Conservation (phyloP, 495 filamentous ascomycete genomes). For the Podospora tetraspora region DNA sequence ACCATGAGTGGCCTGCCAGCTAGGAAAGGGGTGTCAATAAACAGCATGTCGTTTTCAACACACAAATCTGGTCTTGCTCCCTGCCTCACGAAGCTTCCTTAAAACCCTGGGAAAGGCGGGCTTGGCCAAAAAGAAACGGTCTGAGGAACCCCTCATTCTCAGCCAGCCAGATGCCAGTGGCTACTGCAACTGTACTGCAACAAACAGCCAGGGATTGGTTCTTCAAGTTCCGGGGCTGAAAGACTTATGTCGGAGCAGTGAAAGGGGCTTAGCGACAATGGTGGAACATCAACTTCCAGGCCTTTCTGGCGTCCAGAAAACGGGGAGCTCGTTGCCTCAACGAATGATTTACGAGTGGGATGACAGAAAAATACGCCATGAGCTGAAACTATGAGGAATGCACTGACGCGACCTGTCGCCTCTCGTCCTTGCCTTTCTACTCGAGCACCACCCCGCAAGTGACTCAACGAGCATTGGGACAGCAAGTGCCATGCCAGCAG, state of each 20-base stretch:
- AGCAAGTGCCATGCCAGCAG: not conserved
- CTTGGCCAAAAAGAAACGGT: not conserved
- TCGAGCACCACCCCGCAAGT: not conserved
- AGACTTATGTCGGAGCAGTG: not conserved
- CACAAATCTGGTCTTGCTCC: not conserved
- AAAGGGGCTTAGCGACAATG: not conserved
- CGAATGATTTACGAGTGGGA: not conserved
- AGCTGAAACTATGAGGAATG: not conserved
- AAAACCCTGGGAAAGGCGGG: not conserved
- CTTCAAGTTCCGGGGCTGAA: not conserved
- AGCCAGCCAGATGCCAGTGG: not conserved
- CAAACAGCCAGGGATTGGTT: not conserved
- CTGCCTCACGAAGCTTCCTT: not conserved
- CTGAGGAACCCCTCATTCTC: not conserved
- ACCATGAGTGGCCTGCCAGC: not conserved
- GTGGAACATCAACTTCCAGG: not conserved
- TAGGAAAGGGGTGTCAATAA: not conserved
- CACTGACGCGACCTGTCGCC: not conserved
- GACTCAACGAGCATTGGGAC: not conserved
- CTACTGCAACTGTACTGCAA: not conserved
- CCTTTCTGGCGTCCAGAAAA: not conserved
- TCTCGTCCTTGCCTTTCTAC: not conserved
- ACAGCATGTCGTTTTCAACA: not conserved
- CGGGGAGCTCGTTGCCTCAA: not conserved
- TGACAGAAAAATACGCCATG: not conserved